Conservation (phyloP, 1,284 basidiomycete species). For the Pseudozyma pruni region DNA sequence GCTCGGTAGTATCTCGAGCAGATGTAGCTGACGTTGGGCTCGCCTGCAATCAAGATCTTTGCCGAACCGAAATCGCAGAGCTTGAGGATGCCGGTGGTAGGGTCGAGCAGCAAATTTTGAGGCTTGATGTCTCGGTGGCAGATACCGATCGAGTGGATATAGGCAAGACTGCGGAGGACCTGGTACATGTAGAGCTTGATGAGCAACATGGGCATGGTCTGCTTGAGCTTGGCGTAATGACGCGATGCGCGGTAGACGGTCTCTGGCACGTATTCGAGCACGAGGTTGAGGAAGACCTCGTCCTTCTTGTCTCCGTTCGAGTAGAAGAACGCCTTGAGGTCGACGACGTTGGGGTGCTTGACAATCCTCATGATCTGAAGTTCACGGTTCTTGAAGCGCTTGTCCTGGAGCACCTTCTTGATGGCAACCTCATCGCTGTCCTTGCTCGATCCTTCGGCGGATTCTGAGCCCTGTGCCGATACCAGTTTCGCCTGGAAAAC, state of each 20-base stretch:
- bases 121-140: constrained; percentile 98
- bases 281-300: constrained; percentile 99
- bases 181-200: constrained; percentile 99
- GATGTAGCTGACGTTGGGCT: constrained; percentile 99
- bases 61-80: constrained; percentile 99
- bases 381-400: constrained; percentile 99
- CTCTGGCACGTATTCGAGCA: constrained; percentile 98
- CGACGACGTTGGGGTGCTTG: constrained; percentile 96
- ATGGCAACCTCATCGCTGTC: constrained; percentile 82
- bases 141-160: constrained; percentile 93
- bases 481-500: constrained; percentile 81
- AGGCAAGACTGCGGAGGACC: constrained; percentile 93
- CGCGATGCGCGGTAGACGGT: constrained; percentile 98
- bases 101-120: constrained; percentile 96
- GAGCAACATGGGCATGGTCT: constrained; percentile 98
- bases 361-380: constrained; percentile 99
- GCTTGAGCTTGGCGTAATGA: constrained; percentile 99
- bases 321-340: constrained; percentile 98
- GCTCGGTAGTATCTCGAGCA: constrained; percentile 99
- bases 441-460: constrained; percentile 44
- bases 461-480: constrained; percentile 64
- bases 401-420: constrained; percentile 99
- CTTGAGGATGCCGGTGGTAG: constrained; percentile 93
- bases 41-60: constrained; percentile 96
- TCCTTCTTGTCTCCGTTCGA: constrained; percentile 99